Evolutionary conservation across 164 flowering plant genomes (phyloP).

Genomic region (Sextonia rubra): DNA sequence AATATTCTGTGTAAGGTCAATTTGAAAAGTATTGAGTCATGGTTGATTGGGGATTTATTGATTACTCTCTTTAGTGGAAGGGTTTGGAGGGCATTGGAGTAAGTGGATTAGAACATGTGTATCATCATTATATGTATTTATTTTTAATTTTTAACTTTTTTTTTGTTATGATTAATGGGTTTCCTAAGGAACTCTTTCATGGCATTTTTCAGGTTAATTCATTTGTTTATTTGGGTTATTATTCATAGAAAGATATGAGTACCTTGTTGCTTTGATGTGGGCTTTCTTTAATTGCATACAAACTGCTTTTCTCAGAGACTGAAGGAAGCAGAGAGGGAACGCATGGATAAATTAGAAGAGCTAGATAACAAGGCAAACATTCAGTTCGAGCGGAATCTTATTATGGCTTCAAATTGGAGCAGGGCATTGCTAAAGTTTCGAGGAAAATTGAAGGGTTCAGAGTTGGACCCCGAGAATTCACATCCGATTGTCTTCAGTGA

Average conservation of each 20-base stretch:
- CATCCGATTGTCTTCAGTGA: slow-evolving; percentile 79
- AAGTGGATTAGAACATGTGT: too few species aligned
- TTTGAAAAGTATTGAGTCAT: too few species aligned
- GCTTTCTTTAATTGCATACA: not conserved
- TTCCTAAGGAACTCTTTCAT: too few species aligned
- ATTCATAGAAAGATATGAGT: not conserved
- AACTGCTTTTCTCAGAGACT: slow-evolving; percentile 44
- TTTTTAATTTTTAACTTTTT: too few species aligned
- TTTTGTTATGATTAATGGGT: too few species aligned
- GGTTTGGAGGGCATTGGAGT: too few species aligned
- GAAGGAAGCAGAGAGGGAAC: slow-evolving; percentile 64
- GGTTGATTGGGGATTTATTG: too few species aligned
- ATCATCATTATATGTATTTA: too few species aligned
- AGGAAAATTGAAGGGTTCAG: slow-evolving; percentile 85
- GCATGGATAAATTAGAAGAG: slow-evolving; percentile 66
- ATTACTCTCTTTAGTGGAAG: too few species aligned
- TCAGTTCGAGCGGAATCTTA: slow-evolving; percentile 87
- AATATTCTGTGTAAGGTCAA: too few species aligned
- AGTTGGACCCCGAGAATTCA: slow-evolving; percentile 90
- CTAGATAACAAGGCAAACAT: slow-evolving; percentile 67
- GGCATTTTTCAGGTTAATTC: not conserved
- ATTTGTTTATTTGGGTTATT: slow-evolving; percentile 1
- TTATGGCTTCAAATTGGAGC: slow-evolving; percentile 90
- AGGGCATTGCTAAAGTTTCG: slow-evolving; percentile 61
- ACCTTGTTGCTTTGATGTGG: not conserved